phyloP scores from a whole-genome alignment of 257 asterid genomes.

The Primulina tabacum region DNA sequence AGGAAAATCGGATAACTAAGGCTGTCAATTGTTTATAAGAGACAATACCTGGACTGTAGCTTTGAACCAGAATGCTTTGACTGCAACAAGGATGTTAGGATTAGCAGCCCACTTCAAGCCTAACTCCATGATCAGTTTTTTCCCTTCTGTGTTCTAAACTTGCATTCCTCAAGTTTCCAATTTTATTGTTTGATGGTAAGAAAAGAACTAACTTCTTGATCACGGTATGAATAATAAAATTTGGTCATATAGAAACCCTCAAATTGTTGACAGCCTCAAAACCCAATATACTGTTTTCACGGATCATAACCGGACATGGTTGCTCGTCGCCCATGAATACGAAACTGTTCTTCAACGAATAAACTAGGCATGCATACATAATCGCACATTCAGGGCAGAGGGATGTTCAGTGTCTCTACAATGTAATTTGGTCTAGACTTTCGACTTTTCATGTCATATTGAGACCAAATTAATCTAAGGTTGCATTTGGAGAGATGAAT shows the following conservation, averaged over 20 bases:
- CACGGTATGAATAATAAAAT: too few species aligned
- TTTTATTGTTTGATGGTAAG: not conserved
- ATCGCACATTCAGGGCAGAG: not conserved
- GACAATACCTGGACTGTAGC: constrained; percentile 85
- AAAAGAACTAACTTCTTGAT: not conserved
- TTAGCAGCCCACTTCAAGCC: constrained; percentile 92
- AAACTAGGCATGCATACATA: not conserved
- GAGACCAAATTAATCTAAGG: not conserved
- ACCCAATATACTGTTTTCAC: not conserved
- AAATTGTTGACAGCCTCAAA: not conserved
- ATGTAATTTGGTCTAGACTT: not conserved
- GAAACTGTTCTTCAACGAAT: too few species aligned
- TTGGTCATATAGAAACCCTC: not conserved
- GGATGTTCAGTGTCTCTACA: too few species aligned
- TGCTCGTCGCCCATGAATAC: not conserved
- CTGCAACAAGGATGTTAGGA: constrained; percentile 81
- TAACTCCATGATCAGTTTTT: constrained; percentile 90
- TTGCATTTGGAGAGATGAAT: too few species aligned
- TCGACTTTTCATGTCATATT: not conserved
- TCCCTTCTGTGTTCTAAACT: constrained; percentile 87
- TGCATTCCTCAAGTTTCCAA: constrained; percentile 62
- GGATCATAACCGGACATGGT: not conserved
- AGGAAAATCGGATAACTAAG: not conserved
- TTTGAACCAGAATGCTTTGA: constrained; percentile 77
- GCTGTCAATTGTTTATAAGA: too few species aligned